phyloP scores from a whole-genome alignment of 2,329 filamentous ascomycete species.

The Aureobasidium sp. region DNA sequence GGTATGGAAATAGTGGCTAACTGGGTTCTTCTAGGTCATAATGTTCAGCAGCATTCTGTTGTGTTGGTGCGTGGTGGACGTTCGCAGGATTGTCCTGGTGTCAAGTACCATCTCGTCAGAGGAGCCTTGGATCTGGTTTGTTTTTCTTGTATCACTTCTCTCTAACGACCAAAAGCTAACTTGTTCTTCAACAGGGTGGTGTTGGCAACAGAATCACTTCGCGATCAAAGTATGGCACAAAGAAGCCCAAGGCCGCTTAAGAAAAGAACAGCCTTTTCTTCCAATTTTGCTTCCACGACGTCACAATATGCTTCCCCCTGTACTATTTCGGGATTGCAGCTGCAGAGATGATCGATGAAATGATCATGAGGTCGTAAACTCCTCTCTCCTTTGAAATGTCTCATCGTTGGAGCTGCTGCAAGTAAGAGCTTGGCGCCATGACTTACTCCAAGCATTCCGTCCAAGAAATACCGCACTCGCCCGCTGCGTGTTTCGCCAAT shows the following conservation, averaged over 20 bases:
- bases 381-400: neutral
- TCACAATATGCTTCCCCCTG: neutral
- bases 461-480: neutral
- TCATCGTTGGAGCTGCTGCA: slow-evolving; percentile 7
- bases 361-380: neutral
- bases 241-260: slow-evolving; percentile 85
- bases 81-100: slow-evolving; percentile 95
- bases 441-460: slow-evolving; percentile 1
- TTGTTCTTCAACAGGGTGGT: slow-evolving; percentile 59
- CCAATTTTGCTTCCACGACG: neutral
- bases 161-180: neutral
- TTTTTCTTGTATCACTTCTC: slow-evolving; percentile 22
- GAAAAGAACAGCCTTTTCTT: too few relatives aligned
- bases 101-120: slow-evolving; percentile 88
- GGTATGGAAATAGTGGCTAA: slow-evolving; percentile 16
- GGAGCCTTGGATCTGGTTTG: slow-evolving; percentile 88
- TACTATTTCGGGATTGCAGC: neutral
- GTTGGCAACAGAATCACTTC: slow-evolving; percentile 77
- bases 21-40: slow-evolving; percentile 58
- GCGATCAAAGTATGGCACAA: slow-evolving; percentile 94
- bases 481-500: neutral
- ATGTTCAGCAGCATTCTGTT: slow-evolving; percentile 97
- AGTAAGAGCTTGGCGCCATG: slow-evolving; percentile 8
- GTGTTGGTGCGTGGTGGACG: slow-evolving; percentile 91
- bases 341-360: neutral